Evolutionary conservation across 2,329 filamentous ascomycete genomes (phyloP), one percentile per base, ranked within the genome.

Genomic region (Claviceps cyperi): DNA sequence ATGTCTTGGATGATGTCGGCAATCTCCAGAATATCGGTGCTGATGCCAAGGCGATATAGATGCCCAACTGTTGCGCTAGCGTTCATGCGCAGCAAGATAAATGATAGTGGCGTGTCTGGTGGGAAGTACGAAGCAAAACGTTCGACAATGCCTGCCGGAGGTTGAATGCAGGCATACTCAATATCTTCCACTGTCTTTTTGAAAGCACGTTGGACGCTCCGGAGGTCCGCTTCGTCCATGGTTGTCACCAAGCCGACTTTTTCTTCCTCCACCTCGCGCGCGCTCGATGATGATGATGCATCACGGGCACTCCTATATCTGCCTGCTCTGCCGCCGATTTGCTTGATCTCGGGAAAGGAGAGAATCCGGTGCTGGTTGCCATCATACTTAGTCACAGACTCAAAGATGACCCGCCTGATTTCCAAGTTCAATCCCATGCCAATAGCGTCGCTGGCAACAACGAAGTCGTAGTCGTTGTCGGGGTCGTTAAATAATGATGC

Each of bases 351-450:
- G 0, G 89, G 83, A 3, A 84, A 73, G 0, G 75, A 70, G 22
- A 98, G 72, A 4, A 72, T 67, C 15, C 78, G 71, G 32, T 75
- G 72, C 5, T 70, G 66, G 1, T 57, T 60, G 1, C 84, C 84
- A 54, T 89, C 77, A 56, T 76, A 83, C 64, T 96, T 98, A 52
- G 73, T 69, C 2, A 82, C 75, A 0, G 83, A 75, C 60, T 95
- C 87, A 56, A 98, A 92, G 49, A 98, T 78, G 53, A 98, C 78
- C 24, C 94, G 84, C 62, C 89, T 92, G 63, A 96, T 88, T 66
- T 81, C 89, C 64, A 98, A 68, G 60, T 98, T 98, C 21, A 98
- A 71, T 1, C 94, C 92, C 91, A 98, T 97, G 38, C 92, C 92
- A 54, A 98, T 91, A 45, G 92, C 92, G 66, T 96, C 89, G 58